These are phyloP conservation scores for Apophysomyces trapeziformis DNA, from an alignment of 371 early-diverging fungal genomes.

Conservation along the genomic window DNA sequence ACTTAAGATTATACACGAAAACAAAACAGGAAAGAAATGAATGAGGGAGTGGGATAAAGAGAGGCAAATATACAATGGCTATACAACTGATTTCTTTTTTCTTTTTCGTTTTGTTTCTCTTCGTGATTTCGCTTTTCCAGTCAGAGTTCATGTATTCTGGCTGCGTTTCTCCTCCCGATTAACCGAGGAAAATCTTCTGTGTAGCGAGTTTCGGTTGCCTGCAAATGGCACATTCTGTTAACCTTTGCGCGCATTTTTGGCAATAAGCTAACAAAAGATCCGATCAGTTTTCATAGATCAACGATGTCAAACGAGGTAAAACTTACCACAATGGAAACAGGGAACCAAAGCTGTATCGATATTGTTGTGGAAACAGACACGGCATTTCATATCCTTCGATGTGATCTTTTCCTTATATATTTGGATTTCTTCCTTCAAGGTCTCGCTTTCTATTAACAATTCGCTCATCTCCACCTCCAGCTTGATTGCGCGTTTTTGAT, in stretches of 20 bases:
- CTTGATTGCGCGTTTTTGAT: not conserved
- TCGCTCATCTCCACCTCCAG: not conserved
- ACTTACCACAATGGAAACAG: conserved; percentile 49
- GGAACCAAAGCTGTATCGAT: conserved; percentile 40
- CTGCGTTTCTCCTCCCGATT: conserved; percentile 1
- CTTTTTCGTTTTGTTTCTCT: no score
- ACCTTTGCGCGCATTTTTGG: conserved; percentile 31
- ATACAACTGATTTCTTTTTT: no score
- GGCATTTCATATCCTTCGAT: conserved; percentile 29
- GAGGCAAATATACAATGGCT: not conserved
- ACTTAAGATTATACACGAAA: not conserved
- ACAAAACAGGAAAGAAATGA: not conserved
- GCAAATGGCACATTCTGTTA: conserved; percentile 49
- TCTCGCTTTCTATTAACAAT: not conserved
- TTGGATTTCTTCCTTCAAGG: not conserved
- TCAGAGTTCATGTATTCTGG: no score
- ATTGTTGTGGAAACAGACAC: conserved; percentile 36
- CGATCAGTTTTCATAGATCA: not conserved
- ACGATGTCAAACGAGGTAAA: not conserved
- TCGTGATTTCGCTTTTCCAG: no score
- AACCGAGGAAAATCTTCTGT: conserved; percentile 38
- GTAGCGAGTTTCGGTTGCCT: conserved; percentile 25
- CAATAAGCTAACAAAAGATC: conserved; percentile 39
- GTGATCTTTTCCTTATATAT: not conserved
- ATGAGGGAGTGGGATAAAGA: not conserved